phyloP scores from a whole-genome alignment of 495 filamentous ascomycete genomes.

The Aspergillus wentii region DNA sequence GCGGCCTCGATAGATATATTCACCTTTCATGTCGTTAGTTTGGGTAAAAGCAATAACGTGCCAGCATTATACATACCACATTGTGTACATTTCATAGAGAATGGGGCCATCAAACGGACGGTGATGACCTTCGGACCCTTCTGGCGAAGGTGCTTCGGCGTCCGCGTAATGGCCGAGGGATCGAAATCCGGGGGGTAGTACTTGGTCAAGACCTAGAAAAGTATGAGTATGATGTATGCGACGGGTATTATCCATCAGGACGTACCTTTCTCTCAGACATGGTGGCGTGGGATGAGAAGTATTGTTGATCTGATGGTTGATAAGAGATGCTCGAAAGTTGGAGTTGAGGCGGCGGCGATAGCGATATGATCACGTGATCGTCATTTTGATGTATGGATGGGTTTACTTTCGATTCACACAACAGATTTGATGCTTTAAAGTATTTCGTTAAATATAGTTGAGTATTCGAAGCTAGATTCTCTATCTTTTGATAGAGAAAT shows the following conservation, averaged over 20 bases:
- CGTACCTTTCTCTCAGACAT: constrained; percentile 98
- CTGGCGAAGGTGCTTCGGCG: constrained; percentile 53
- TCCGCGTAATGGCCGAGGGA: constrained; percentile 73
- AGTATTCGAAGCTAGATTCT: no score
- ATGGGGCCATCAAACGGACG: constrained; percentile 96
- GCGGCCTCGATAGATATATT: constrained; percentile 94
- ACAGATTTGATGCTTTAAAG: no score
- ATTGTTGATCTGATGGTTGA: no score
- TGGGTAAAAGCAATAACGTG: background rate
- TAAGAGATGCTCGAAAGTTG: no score
- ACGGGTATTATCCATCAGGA: no score
- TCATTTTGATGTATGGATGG: background rate
- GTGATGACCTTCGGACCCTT: constrained; percentile 77
- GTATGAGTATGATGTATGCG: no score
- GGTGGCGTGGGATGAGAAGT: constrained; percentile 21
- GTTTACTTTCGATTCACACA: no score
- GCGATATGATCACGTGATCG: no score
- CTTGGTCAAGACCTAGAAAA: constrained; percentile 71
- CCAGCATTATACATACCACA: constrained; percentile 55
- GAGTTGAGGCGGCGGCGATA: background rate
- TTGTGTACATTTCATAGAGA: constrained; percentile 83
- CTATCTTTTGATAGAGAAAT: no score
- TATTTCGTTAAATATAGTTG: no score
- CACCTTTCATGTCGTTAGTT: constrained; percentile 23
- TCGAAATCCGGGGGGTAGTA: constrained; percentile 98